phyloP scores from a whole-genome alignment of 441 rosid genomes.

The Adansonia grandidieri region DNA sequence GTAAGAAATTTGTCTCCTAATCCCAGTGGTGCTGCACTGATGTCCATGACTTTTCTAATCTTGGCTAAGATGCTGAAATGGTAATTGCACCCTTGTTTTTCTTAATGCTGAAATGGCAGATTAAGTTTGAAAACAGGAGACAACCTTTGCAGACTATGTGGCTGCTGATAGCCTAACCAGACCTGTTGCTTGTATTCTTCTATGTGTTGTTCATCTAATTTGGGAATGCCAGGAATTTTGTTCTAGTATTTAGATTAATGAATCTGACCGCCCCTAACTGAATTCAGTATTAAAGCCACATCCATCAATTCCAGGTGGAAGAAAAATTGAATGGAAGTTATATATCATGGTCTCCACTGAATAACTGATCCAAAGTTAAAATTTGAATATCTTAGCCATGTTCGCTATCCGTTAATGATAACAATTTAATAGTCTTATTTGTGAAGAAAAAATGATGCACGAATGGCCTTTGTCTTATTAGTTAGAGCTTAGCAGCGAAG shows the following conservation, averaged over 20 bases:
- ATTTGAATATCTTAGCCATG: not conserved
- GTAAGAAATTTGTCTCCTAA: constrained; percentile 61
- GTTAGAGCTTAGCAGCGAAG: constrained; percentile 1
- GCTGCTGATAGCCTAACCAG: constrained; percentile 9
- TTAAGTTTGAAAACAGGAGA: not conserved
- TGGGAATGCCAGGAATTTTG: not conserved
- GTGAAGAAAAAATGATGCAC: constrained; percentile 3
- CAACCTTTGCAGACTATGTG: not conserved
- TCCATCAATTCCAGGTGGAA: constrained; percentile 4
- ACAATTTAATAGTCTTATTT: not conserved
- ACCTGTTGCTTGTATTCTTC: not conserved
- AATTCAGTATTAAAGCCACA: constrained; percentile 4
- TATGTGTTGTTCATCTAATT: not conserved
- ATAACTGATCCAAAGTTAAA: constrained; percentile 12
- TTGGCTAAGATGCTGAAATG: constrained; percentile 78
- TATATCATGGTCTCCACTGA: not conserved
- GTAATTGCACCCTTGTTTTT: constrained; percentile 42
- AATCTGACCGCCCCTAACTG: not conserved
- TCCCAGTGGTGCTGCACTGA: constrained; percentile 63
- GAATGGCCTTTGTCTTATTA: not conserved
- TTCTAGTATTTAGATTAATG: not conserved
- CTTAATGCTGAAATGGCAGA: not conserved
- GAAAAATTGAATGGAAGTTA: constrained; percentile 17
- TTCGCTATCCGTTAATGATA: not conserved
- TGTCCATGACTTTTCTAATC: constrained; percentile 78